A percentile compares a stretch with the other conserved stretches of the same genome.
Conservation (phyloP, 176 grass and related monocot genomes). For the Hyparrhenia diplandra region DNA sequence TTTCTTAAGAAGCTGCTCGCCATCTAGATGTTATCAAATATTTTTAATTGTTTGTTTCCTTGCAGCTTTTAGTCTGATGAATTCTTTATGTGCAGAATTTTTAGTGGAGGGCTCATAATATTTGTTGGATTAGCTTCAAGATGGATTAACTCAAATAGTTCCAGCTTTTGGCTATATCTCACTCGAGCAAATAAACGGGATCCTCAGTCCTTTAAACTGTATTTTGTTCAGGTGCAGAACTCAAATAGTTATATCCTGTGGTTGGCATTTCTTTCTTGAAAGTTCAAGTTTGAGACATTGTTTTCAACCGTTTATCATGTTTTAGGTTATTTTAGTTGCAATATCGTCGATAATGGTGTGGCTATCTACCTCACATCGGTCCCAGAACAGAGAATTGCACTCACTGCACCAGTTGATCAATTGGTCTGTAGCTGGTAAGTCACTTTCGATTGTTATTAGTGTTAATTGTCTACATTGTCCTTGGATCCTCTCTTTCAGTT, state of each 20-base stretch:
- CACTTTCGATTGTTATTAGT: not conserved
- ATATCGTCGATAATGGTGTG: constrained; percentile 89
- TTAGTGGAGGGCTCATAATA: constrained; percentile 71
- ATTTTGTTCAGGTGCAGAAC: constrained; percentile 64
- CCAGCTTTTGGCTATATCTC: constrained; percentile 68
- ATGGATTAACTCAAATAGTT: constrained; percentile 57
- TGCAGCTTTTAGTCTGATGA: constrained; percentile 32
- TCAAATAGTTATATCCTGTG: not conserved
- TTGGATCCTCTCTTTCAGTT: not conserved
- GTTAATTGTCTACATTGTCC: constrained; percentile 18
- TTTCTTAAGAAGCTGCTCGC: not conserved
- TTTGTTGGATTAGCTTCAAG: constrained; percentile 60
- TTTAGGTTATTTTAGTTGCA: constrained; percentile 67
- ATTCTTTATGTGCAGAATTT: constrained; percentile 62
- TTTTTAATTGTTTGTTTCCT: constrained; percentile 8
- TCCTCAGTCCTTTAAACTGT: constrained; percentile 48
- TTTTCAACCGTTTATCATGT: constrained; percentile 21
- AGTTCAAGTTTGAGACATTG: constrained; percentile 14
- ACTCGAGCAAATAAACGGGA: constrained; percentile 46
- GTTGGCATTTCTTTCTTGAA: constrained; percentile 18
- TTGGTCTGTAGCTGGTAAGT: constrained; percentile 72
- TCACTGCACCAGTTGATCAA: constrained; percentile 83
- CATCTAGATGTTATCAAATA: not conserved
- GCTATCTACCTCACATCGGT: constrained; percentile 81
- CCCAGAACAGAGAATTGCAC: constrained; percentile 70